A percentile compares a stretch with the other conserved stretches of the same genome.
phyloP scores from a whole-genome alignment of 2,329 filamentous ascomycete genomes.

The Colletotrichum cuscutae region DNA sequence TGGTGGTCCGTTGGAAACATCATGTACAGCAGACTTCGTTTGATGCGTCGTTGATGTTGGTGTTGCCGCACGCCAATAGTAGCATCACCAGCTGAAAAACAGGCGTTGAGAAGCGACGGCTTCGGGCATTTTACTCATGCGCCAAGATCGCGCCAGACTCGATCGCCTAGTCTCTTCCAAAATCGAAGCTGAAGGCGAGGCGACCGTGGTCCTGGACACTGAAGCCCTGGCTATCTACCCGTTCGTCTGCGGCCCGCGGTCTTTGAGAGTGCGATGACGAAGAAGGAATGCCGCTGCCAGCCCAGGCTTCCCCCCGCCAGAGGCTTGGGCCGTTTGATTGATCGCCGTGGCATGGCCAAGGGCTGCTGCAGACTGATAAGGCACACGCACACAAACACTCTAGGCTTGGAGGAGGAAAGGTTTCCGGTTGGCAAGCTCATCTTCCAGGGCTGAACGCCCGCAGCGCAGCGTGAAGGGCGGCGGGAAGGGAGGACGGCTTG shows the following conservation, averaged over 20 bases:
- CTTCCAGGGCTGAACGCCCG: constrained; percentile 30
- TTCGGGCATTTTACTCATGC: constrained; percentile 2
- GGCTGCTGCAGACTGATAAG: constrained; percentile 23
- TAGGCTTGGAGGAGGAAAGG: neutral
- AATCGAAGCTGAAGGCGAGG: constrained; percentile 13
- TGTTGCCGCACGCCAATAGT: neutral
- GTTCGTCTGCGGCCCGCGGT: neutral
- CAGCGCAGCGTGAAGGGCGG: constrained; percentile 11
- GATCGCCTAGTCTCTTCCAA: neutral
- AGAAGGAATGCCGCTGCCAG: constrained; percentile 17
- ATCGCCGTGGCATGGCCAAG: constrained; percentile 29
- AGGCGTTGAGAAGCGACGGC: neutral
- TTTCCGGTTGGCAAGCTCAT: neutral
- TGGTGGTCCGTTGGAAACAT: neutral
- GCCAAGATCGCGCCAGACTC: neutral
- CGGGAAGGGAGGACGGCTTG: constrained; percentile 6
- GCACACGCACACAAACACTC: neutral
- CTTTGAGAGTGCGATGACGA: neutral
- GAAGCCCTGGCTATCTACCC: constrained; percentile 1
- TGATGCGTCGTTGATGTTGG: neutral
- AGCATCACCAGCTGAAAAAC: neutral
- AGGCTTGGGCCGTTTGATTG: constrained; percentile 13
- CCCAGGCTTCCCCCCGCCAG: neutral
- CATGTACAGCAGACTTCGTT: neutral
- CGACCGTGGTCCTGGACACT: constrained; percentile 21